phyloP scores from a whole-genome alignment of 352 stramenopile genomes.

The Phytophthora tubulina region DNA sequence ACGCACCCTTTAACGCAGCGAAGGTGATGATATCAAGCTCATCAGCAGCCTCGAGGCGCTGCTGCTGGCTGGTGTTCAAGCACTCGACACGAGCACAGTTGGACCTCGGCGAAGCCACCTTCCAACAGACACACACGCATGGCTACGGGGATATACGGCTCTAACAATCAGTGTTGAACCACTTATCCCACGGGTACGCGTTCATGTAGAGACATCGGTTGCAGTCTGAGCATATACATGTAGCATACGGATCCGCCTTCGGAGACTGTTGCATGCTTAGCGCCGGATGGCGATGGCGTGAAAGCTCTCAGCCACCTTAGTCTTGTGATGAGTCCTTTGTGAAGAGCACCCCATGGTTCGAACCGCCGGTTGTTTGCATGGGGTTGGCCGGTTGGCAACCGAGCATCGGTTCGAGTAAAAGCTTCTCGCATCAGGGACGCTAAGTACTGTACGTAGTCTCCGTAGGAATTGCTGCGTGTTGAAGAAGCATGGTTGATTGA shows the following conservation, averaged over 20 bases:
- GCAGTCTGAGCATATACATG: slow-evolving; percentile 15
- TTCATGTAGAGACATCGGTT: slow-evolving; percentile 20
- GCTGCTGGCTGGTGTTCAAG: slow-evolving; percentile 3
- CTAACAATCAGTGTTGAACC: slow-evolving; percentile 35
- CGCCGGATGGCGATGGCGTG: slow-evolving; percentile 34
- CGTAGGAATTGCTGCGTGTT: not conserved
- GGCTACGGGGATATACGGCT: slow-evolving; percentile 33
- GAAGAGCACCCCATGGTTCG: not conserved
- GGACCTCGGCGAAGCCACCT: slow-evolving; percentile 28
- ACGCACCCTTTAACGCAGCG: slow-evolving; percentile 5
- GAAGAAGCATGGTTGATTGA: slow-evolving; percentile 1
- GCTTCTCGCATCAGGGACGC: not conserved
- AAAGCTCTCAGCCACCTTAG: slow-evolving; percentile 26
- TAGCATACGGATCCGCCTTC: slow-evolving; percentile 31
- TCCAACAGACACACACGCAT: slow-evolving; percentile 7
- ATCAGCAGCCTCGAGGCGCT: slow-evolving; percentile 9
- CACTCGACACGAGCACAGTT: slow-evolving; percentile 13
- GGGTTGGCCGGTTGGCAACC: not conserved
- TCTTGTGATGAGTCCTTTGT: slow-evolving; percentile 29
- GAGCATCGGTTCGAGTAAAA: not conserved
- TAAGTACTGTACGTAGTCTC: no score
- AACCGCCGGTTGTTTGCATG: no score
- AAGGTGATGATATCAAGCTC: slow-evolving; percentile 18
- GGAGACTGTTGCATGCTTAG: slow-evolving; percentile 37
- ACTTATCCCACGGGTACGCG: slow-evolving; percentile 29